These are phyloP conservation scores for Marasmius sp. DNA, from an alignment of 1,284 basidiomycete species.

Conservation along the genomic window DNA sequence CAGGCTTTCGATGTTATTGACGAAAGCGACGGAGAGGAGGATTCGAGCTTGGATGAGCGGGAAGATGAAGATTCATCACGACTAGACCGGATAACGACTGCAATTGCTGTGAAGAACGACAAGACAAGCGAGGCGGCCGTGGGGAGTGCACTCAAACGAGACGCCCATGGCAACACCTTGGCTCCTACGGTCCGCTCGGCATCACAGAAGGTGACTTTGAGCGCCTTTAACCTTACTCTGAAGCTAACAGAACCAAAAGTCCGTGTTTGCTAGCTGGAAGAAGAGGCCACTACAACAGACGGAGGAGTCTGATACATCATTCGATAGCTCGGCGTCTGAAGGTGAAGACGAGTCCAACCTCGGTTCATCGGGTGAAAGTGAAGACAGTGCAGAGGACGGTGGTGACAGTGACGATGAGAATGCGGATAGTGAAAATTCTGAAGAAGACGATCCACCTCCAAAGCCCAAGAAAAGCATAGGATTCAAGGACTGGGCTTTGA, in stretches of 20 bases:
- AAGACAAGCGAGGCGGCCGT: conserved; percentile 26
- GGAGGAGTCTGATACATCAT: conserved; percentile 58
- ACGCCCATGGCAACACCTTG: conserved; percentile 54
- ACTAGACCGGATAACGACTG: no score
- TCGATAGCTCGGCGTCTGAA: conserved; percentile 74
- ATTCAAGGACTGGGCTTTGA: conserved; percentile 87
- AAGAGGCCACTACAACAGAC: conserved; percentile 13
- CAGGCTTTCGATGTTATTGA: conserved; percentile 31
- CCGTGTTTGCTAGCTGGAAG: conserved; percentile 43
- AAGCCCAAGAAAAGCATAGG: conserved; percentile 45
- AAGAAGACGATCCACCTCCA: conserved; percentile 18
- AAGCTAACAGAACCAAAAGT: conserved; percentile 20
- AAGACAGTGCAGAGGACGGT: conserved; percentile 26
- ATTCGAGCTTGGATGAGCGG: conserved; percentile 34
- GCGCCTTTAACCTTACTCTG: conserved; percentile 11
- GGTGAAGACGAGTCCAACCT: conserved; percentile 29
- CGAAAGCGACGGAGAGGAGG: conserved; percentile 14
- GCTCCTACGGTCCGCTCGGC: conserved; percentile 47
- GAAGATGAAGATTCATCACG: conserved; percentile 29
- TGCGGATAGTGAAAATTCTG: conserved; percentile 25
- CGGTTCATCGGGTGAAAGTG: conserved; percentile 27
- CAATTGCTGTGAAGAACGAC: neutral
- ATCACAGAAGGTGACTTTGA: conserved; percentile 42
- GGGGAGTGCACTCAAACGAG: conserved; percentile 61
- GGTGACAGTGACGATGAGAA: conserved; percentile 20